Base-by-base conservation (phyloP, 768 basidiomycete genomes). In the Lactarius sp. region DNA sequence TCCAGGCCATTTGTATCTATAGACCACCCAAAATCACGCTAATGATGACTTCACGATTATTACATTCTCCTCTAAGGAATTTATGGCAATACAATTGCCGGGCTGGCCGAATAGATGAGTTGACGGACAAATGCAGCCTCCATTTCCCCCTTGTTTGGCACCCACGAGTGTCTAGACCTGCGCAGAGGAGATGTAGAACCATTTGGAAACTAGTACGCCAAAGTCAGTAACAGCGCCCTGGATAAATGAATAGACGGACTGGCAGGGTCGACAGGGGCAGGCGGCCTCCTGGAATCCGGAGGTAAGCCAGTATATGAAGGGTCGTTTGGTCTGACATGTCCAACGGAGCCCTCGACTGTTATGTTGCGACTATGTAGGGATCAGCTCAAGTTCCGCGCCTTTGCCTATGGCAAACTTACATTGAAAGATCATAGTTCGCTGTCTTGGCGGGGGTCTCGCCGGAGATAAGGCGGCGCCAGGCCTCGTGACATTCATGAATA, bases 401-500 rank as follows among this genome's bases (percentile, higher is more conserved):
- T 49, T 12, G 13, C 13, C 2, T 13, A n/a, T 22, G 33, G 44
- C 6, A 54, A n/a, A 41, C 62, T 8, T 50, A 97, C 96, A 94
- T 94, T 66, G 90, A 86, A 62, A 98, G 72, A 61, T 94, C 89
- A 75, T 89, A 88, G 51, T 77, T 73, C 52, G 83, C 66, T 18
- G 87, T 88, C 78, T 87, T 88, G 66, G 88, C 85, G 47, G 86
- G 84, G 66, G 76, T 79, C 68, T 97, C 90, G 66, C 94, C 93
- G 57, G 77, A 78, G 75, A 94, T 82, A 70, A 99, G 84, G 72
- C 91, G 91, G 72, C 94, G 92, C 97, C 97, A 99, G 42, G 97
- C 91, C 76, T 98, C 97, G 74, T 98, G 89, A 78, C 92, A 95
- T 75, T 99, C 97, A 76, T 97, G 95, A 73, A 99, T 90, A 79